phyloP scores from a whole-genome alignment of 2,329 filamentous ascomycete genomes.

The Fusarium miscanthi region DNA sequence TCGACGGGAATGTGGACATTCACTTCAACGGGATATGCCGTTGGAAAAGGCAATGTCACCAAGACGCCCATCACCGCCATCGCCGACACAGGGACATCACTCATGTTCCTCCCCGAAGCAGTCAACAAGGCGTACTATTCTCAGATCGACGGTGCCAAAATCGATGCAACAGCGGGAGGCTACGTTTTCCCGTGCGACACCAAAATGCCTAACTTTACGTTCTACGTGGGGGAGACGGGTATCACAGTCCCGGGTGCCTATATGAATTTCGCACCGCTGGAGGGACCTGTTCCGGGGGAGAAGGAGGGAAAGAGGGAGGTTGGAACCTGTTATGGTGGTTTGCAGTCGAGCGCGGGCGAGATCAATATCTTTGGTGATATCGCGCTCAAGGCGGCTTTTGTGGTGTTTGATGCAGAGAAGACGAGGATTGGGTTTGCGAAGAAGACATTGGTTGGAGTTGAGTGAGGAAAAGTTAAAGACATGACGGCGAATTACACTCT shows the following conservation, averaged over 20 bases:
- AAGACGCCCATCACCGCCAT: constrained; percentile 54
- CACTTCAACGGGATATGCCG: constrained; percentile 42
- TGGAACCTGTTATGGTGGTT: constrained; percentile 70
- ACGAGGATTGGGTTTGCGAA: constrained; percentile 38
- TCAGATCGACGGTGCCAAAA: constrained; percentile 56
- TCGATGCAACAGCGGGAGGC: constrained; percentile 56
- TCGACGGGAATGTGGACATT: constrained; percentile 74
- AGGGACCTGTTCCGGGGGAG: background rate
- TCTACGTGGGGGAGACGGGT: constrained; percentile 67
- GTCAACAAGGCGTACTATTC: constrained; percentile 63
- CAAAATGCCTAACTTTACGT: constrained; percentile 59
- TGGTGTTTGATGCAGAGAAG: constrained; percentile 61
- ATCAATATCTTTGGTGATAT: constrained; percentile 73
- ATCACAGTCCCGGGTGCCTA: constrained; percentile 66
- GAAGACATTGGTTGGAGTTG: constrained; percentile 8
- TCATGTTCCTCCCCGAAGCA: constrained; percentile 67
- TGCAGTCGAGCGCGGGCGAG: constrained; percentile 65
- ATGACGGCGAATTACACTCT: background rate
- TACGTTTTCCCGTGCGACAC: constrained; percentile 60
- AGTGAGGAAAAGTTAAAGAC: background rate
- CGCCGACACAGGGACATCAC: constrained; percentile 72
- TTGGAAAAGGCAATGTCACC: constrained; percentile 43
- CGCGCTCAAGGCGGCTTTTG: constrained; percentile 70
- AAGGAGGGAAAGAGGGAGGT: background rate
- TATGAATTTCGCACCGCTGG: constrained; percentile 63